These are phyloP conservation scores for Cladosporium sphaerospermum DNA, from an alignment of 2,329 filamentous ascomycete species.

Conservation along the genomic window DNA sequence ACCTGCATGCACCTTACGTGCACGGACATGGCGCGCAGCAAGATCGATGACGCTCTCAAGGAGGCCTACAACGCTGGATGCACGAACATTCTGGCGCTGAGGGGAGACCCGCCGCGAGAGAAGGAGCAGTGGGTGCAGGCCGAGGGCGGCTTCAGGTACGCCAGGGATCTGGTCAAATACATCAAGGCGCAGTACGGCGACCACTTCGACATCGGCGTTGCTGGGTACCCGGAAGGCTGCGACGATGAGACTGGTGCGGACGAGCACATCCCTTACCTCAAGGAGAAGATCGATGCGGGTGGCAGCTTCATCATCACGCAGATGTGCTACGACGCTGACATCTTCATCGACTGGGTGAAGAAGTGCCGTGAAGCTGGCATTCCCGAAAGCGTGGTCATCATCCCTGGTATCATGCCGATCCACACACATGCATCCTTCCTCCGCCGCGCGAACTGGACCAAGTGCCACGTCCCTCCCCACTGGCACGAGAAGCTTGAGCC, in stretches of 20 bases:
- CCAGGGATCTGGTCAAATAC: conserved; percentile 80
- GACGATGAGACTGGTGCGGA: conserved; percentile 90
- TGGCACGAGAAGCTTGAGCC: conserved; percentile 83
- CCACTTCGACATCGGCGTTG: conserved; percentile 96
- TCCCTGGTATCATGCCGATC: conserved; percentile 88
- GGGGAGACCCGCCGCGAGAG: conserved; percentile 89
- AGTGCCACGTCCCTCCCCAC: conserved; percentile 70
- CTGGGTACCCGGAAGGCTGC: conserved; percentile 90
- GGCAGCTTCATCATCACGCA: conserved; percentile 93
- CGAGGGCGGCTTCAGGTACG: conserved; percentile 83
- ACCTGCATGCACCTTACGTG: conserved; percentile 99
- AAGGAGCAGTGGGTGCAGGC: conserved; percentile 88
- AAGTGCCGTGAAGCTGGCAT: conserved; percentile 84
- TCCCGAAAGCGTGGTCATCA: conserved; percentile 60
- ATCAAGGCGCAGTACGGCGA: conserved; percentile 73
- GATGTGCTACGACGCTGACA: conserved; percentile 98
- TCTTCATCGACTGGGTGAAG: conserved; percentile 84
- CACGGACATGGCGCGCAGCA: conserved; percentile 92
- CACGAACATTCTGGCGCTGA: conserved; percentile 90
- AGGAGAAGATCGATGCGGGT: conserved; percentile 94
- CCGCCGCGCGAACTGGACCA: conserved; percentile 83
- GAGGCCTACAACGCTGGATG: conserved; percentile 91
- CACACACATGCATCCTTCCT: conserved; percentile 92
- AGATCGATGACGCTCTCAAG: conserved; percentile 80
- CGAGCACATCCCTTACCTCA: conserved; percentile 79